These are phyloP conservation scores for Trypanosoma grayi DNA, from an alignment of 208 protist species.

Conservation along the genomic window DNA sequence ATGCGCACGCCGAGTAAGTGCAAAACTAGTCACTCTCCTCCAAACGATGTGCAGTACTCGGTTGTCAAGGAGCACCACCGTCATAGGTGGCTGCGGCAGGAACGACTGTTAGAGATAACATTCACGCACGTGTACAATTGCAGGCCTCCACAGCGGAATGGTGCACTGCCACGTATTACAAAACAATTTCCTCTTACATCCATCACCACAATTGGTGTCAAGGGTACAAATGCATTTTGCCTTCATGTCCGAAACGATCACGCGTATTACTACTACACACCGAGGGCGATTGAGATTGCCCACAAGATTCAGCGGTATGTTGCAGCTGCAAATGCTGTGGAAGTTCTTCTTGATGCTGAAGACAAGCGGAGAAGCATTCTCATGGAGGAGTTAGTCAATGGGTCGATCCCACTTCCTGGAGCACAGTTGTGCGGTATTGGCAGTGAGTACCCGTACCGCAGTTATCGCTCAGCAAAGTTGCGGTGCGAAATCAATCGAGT, in stretches of 20 bases:
- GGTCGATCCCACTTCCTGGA: conserved; percentile 17
- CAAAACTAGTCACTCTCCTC: not conserved
- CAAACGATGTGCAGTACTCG: conserved; percentile 3
- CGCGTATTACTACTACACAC: conserved; percentile 28
- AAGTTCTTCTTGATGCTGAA: conserved; percentile 3
- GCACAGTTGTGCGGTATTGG: not conserved
- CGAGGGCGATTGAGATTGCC: conserved; percentile 22
- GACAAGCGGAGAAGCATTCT: conserved; percentile 1
- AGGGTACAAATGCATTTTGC: conserved; percentile 18
- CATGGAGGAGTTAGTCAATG: conserved; percentile 9
- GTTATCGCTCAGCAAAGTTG: not conserved
- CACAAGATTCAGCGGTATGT: conserved; percentile 24
- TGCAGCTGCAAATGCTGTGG: conserved; percentile 18
- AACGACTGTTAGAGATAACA: conserved; percentile 21
- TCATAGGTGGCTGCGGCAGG: conserved; percentile 22
- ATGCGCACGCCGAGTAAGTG: not conserved
- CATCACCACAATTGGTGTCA: conserved; percentile 20
- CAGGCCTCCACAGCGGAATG: conserved; percentile 5
- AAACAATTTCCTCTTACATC: conserved; percentile 20
- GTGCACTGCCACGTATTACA: conserved; percentile 6
- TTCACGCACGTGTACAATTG: conserved; percentile 26
- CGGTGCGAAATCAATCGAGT: conserved; percentile 2
- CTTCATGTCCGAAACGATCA: conserved; percentile 23
- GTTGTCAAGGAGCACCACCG: conserved; percentile 26
- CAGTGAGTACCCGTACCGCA: not conserved